Evolutionary conservation across 768 basidiomycete genomes (phyloP).

Genomic region (Saitozyma podzolica): DNA sequence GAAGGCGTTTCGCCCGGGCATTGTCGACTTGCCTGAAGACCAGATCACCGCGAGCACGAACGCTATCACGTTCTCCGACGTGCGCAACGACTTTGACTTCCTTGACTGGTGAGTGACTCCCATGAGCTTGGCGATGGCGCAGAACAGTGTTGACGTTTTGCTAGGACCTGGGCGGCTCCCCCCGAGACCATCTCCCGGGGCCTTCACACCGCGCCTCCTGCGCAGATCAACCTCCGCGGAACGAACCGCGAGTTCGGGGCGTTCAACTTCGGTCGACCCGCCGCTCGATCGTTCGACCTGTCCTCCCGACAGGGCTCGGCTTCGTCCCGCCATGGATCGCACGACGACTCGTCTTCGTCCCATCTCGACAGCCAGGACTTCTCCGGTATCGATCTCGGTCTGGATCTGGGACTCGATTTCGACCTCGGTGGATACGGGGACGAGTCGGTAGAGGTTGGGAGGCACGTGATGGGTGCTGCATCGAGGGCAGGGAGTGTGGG

Average conservation of each 20-base stretch:
- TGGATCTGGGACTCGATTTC: conserved; percentile 36
- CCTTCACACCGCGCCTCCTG: conserved; percentile 13
- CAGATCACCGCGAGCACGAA: conserved; percentile 82
- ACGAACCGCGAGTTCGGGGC: conserved; percentile 38
- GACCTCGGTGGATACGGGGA: conserved; percentile 31
- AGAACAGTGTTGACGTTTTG: neutral
- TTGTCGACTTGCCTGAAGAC: conserved; percentile 95
- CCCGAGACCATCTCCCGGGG: conserved; percentile 63
- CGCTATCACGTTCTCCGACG: conserved; percentile 77
- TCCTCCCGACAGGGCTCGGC: conserved; percentile 20
- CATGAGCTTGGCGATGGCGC: neutral
- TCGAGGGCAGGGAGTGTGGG: conserved; percentile 2
- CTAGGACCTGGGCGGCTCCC: conserved; percentile 35
- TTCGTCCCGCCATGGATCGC: conserved; percentile 25
- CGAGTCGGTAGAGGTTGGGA: conserved; percentile 12
- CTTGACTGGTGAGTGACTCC: conserved; percentile 43
- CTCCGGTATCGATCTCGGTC: conserved; percentile 38
- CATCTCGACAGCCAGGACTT: conserved; percentile 45
- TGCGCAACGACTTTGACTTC: conserved; percentile 61
- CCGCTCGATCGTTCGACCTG: conserved; percentile 24
- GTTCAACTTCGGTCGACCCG: conserved; percentile 41
- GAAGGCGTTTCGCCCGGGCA: conserved; percentile 88
- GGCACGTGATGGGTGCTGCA: conserved; percentile 4
- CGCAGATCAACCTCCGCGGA: conserved; percentile 17
- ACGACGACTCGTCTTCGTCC: conserved; percentile 25